phyloP scores from a whole-genome alignment of 2,329 filamentous ascomycete species.

The Verticillium nonalfalfae region DNA sequence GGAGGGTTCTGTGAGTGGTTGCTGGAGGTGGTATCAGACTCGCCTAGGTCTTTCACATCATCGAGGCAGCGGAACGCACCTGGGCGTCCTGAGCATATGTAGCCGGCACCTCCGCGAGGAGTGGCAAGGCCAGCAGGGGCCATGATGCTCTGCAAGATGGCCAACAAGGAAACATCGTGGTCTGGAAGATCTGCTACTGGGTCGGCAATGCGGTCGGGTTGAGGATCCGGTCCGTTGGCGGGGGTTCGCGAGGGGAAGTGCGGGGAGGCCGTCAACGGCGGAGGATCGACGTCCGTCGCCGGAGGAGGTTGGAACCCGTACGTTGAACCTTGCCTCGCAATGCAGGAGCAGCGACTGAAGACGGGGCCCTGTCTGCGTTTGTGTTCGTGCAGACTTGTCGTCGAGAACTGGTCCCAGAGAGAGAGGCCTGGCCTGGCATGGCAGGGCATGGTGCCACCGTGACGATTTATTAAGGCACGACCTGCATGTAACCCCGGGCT shows the following conservation, averaged over 20 bases:
- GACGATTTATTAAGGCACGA: background rate
- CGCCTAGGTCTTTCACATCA: background rate
- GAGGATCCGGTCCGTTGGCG: background rate
- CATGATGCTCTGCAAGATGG: background rate
- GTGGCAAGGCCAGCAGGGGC: background rate
- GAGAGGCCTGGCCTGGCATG: background rate
- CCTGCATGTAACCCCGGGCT: background rate
- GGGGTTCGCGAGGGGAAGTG: background rate
- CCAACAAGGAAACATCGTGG: background rate
- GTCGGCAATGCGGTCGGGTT: background rate
- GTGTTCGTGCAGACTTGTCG: background rate
- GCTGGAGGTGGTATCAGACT: background rate
- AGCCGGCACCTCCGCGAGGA: background rate
- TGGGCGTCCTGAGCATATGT: background rate
- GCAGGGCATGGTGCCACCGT: background rate
- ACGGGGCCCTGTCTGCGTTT: background rate
- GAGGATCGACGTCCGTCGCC: conserved; percentile 2
- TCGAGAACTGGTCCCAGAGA: background rate
- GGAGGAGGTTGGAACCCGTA: background rate
- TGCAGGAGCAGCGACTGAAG: background rate
- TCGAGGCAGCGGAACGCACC: background rate
- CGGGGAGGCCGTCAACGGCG: background rate
- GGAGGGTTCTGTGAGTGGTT: background rate
- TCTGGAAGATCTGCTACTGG: background rate
- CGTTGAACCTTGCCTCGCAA: background rate